A percentile compares a stretch with the other conserved stretches of the same genome.
Conservation (phyloP, 768 basidiomycete species). For the Termitomyces sp. region DNA sequence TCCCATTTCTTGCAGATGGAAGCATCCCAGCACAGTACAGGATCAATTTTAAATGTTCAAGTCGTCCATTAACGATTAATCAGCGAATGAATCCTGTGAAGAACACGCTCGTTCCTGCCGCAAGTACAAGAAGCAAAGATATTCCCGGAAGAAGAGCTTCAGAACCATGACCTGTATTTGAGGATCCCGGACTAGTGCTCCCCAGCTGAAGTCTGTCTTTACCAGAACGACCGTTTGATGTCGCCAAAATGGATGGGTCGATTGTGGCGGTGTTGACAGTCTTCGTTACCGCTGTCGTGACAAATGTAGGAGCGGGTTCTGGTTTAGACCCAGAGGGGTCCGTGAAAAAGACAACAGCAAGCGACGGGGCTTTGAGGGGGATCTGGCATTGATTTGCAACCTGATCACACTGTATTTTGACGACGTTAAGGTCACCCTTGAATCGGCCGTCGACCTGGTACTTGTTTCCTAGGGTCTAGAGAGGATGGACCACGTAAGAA, state of each 20-base stretch:
- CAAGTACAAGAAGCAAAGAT: background rate
- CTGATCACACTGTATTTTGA: conserved; percentile 55
- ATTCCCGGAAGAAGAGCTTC: background rate
- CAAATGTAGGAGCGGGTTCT: conserved; percentile 36
- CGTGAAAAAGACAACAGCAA: conserved; percentile 70
- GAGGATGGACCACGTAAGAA: background rate
- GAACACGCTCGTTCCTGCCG: background rate
- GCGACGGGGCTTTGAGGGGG: conserved; percentile 63
- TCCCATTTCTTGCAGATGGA: background rate
- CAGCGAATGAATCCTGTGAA: conserved; percentile 27
- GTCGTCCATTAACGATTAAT: conserved; percentile 19
- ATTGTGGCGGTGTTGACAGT: conserved; percentile 47
- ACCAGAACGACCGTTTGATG: conserved; percentile 37
- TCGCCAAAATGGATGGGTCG: conserved; percentile 46
- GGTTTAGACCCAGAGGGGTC: conserved; percentile 18
- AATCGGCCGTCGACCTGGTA: conserved; percentile 67
- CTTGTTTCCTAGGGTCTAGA: conserved; percentile 55
- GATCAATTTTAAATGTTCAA: background rate
- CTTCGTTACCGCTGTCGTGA: conserved; percentile 52
- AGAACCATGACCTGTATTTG: conserved; percentile 1
- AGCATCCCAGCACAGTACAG: background rate
- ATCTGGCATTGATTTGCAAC: conserved; percentile 49
- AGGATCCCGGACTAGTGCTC: conserved; percentile 24
- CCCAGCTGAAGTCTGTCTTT: conserved; percentile 18
- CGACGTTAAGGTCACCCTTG: conserved; percentile 46